Evolutionary conservation across 2,329 filamentous ascomycete genomes (phyloP).

Genomic region (Xylariaceae sp.): DNA sequence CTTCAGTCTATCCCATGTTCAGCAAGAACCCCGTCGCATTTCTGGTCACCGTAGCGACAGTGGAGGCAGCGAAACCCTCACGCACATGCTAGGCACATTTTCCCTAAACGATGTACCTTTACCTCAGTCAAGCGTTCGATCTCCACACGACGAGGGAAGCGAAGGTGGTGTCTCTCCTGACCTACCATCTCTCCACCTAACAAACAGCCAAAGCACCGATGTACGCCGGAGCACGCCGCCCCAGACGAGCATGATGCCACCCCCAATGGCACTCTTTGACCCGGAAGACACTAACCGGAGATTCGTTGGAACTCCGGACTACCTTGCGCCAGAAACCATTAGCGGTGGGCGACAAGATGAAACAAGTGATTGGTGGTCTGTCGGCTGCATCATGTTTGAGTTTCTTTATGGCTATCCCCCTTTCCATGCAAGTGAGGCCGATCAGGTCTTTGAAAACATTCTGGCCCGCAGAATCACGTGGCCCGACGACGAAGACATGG

Average conservation of each 20-base stretch:
- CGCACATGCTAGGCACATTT: conserved; percentile 78
- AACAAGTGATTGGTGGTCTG: conserved; percentile 99
- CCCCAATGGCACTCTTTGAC: conserved; percentile 92
- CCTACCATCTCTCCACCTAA: conserved; percentile 60
- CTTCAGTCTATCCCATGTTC: conserved; percentile 67
- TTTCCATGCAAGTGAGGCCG: conserved; percentile 86
- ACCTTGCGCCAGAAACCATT: conserved; percentile 94
- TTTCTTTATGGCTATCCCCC: conserved; percentile 91
- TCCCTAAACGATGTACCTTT: conserved; percentile 60
- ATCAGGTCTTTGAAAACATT: conserved; percentile 96
- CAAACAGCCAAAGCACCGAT: conserved; percentile 45
- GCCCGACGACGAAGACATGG: conserved; percentile 78
- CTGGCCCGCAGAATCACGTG: conserved; percentile 85
- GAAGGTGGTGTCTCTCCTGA: conserved; percentile 77
- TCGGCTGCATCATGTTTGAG: conserved; percentile 98
- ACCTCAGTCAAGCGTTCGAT: conserved; percentile 48
- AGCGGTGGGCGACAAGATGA: conserved; percentile 94
- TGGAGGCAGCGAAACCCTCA: conserved; percentile 80
- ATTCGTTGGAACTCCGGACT: conserved; percentile 96
- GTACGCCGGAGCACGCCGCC: conserved; percentile 60
- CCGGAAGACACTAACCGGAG: conserved; percentile 88
- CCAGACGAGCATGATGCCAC: conserved; percentile 72
- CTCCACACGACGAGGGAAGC: conserved; percentile 71
- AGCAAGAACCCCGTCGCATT: conserved; percentile 62
- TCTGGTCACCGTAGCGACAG: conserved; percentile 90